Evolutionary conservation across 148 eudicot genomes (phyloP), one percentile per base, ranked within the genome.

Genomic region (Rhododendron simsii): DNA sequence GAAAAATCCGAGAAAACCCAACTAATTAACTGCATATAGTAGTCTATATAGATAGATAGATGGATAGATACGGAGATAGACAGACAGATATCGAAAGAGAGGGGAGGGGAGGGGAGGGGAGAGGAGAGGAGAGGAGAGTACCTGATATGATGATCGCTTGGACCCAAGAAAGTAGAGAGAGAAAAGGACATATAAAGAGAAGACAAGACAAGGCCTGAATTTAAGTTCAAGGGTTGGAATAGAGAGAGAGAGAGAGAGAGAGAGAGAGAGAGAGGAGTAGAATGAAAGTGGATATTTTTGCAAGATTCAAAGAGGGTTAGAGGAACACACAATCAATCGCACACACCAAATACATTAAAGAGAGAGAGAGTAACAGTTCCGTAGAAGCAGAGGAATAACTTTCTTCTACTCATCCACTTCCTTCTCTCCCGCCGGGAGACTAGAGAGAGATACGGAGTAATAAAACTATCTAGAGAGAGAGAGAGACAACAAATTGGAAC

Each of bases 361-460:
- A 53, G 57, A 53, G 61, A 26, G 79, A 8, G 61, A 15, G 79
- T 78, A 75, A 28, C 65, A 59, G 92, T 90, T 90, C 9, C 93
- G 91, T 91, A 88, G 88, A 91, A 89, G 91, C 85, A 85, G 90
- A 87, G 90, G 83, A 90, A 88, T 80, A 35, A 85, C 74, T 91
- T 88, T 65, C 93, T 88, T 91, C 88, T 87, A 91, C 93, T 89
- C 93, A 85, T 91, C 88, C 75, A 90, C 90, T 89, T 91, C 91
- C 93, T 91, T 90, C 89, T 85, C 91, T 82, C 87, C 89, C 93
- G 91, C 88, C 93, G 87, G 88, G 80, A 84, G 83, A 88, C 88
- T 82, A 86, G 88, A 59, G 18, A 85, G 76, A 82, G 85, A 82
- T 20, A 33, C 35, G 35, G 35, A 33, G 35, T 33, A 44, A 13